Evolutionary conservation across 2,329 filamentous ascomycete genomes (phyloP), one percentile per base, ranked within the genome.

Genomic region (Arachnopeziza araneosa): DNA sequence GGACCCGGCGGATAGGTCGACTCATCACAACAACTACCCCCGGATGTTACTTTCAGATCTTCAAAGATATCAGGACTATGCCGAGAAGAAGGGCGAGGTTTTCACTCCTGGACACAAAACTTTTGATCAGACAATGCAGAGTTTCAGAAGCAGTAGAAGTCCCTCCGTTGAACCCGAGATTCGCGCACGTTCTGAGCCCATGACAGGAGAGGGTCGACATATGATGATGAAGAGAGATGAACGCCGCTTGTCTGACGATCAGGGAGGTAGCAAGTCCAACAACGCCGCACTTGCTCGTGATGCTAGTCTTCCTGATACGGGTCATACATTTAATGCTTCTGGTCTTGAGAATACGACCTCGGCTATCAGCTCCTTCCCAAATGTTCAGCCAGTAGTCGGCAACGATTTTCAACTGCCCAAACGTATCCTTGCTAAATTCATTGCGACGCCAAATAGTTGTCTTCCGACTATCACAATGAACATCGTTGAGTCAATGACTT

Each of bases 401-500:
- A 65, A 69, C 30, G 64, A 68, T 48, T 72, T 70, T 49, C 66
- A 69, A 57, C 51, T 61, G 24, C 68, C 75, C 4, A 79, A 76
- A 61, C 74, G 74, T 12, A 73, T 79, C 2, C 79, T 91, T 1
- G 91, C 89, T 8, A 83, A 84, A 58, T 76, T 96, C 17, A 82
- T 83, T 17, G 87, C 87, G 0, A 80, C 86, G 0, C 68, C 80
- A 0, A 84, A 84, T 17, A 96, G 92, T 0, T 80, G 84, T 61
- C 78, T 89, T 7, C 76, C 80, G 1, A 80, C 80, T 23, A 80
- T 90, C 24, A 83, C 81, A 0, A 78, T 96, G 32, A 80, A 81
- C 36, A 77, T 97, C 17, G 84, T 84, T 12, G 81, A 84, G 50
- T 84, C 85, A 2, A 75, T 90, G 65, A 85, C 87, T 0, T 88